These are phyloP conservation scores for Neonothopanus nambi DNA, from an alignment of 1,284 basidiomycete species.

Conservation along the genomic window DNA sequence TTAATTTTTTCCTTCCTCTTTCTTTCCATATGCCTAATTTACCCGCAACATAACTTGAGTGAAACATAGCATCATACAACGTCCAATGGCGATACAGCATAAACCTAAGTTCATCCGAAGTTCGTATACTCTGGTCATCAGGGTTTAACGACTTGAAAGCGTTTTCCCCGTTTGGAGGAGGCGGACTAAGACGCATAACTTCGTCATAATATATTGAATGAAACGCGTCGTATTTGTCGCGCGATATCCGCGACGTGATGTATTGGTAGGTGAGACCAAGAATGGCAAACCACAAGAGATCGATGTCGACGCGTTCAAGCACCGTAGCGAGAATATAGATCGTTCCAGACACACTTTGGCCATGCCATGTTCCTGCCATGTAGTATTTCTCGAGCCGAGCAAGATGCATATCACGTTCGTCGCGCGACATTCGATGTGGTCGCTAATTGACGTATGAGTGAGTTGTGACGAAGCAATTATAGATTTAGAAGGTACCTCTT, in stretches of 20 bases:
- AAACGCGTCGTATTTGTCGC: slow-evolving; percentile 82
- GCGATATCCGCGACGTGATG: slow-evolving; percentile 83
- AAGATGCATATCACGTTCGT: slow-evolving; percentile 66
- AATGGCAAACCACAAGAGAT: slow-evolving; percentile 93
- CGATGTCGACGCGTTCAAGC: slow-evolving; percentile 90
- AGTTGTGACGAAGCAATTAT: slow-evolving; percentile 6
- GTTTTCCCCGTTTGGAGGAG: slow-evolving; percentile 39
- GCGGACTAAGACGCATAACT: slow-evolving; percentile 84
- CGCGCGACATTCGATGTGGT: slow-evolving; percentile 58
- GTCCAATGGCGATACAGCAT: slow-evolving; percentile 98
- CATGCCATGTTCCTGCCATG: slow-evolving; percentile 81
- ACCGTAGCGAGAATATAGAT: slow-evolving; percentile 90
- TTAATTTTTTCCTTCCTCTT: slow-evolving; percentile 84
- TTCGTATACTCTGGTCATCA: slow-evolving; percentile 81
- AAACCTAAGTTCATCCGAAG: slow-evolving; percentile 88
- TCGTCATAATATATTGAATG: slow-evolving; percentile 84
- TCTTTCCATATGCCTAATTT: slow-evolving; percentile 98
- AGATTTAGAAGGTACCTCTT: slow-evolving; percentile 40
- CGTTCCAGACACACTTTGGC: slow-evolving; percentile 87
- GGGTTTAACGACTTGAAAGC: slow-evolving; percentile 59
- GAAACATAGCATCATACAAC: slow-evolving; percentile 96
- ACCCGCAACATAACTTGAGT: slow-evolving; percentile 94
- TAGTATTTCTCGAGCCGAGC: slow-evolving; percentile 82
- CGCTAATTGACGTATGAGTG: slow-evolving; percentile 19
- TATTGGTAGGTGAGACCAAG: slow-evolving; percentile 95